A percentile compares a stretch with the other conserved stretches of the same genome.
Evolutionary conservation across 495 filamentous ascomycete genomes (phyloP).

Genomic region (Chaetomium tenue): DNA sequence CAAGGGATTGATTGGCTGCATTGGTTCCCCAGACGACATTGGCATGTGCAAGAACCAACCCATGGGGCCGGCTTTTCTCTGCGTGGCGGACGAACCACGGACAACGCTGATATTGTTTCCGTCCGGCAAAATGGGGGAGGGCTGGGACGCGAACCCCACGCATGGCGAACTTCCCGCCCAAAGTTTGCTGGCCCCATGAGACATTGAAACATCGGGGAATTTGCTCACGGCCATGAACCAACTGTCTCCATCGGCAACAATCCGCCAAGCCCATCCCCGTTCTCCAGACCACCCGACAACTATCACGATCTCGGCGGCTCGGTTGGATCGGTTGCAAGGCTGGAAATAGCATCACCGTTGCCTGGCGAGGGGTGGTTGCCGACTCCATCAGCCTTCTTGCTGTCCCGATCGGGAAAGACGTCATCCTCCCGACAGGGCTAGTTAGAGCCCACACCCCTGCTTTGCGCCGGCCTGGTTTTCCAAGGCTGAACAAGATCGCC

Average conservation of each 20-base stretch:
- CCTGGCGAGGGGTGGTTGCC: constrained; percentile 18
- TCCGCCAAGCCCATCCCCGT: constrained; percentile 1
- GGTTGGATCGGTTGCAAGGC: constrained; percentile 11
- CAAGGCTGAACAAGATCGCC: constrained; percentile 27
- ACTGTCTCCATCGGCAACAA: not conserved
- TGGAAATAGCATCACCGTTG: constrained; percentile 27
- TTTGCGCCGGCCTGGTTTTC: constrained; percentile 22
- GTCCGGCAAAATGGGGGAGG: constrained; percentile 1
- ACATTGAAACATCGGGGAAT: constrained; percentile 1
- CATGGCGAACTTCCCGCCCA: not conserved
- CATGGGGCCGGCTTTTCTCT: not conserved
- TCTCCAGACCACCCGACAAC: not conserved
- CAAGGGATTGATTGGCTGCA: constrained; percentile 1
- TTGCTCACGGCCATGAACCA: not conserved
- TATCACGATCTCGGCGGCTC: not conserved
- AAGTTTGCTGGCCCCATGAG: not conserved
- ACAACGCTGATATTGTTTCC: not conserved
- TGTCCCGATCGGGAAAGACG: constrained; percentile 24
- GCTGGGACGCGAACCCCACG: not conserved
- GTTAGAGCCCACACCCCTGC: constrained; percentile 16
- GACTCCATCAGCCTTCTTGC: constrained; percentile 4
- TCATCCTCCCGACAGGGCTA: constrained; percentile 27
- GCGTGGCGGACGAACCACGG: not conserved
- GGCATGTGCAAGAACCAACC: constrained; percentile 6
- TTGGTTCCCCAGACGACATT: constrained; percentile 10